phyloP scores from a whole-genome alignment of 2,329 filamentous ascomycete species.

The Penicillium nordicum region DNA sequence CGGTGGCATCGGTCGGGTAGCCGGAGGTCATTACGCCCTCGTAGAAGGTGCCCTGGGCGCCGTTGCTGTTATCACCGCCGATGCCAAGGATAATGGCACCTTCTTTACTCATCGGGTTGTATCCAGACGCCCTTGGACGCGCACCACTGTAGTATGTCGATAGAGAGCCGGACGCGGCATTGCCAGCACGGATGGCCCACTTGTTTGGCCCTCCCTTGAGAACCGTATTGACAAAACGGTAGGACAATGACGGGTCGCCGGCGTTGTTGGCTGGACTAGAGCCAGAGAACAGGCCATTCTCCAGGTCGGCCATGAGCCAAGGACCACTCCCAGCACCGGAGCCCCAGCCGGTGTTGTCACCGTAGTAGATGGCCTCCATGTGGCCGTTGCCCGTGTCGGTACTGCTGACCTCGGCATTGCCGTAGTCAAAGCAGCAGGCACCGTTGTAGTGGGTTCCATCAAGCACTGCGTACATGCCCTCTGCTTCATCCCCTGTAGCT shows the following conservation, averaged over 20 bases:
- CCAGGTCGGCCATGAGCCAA: conserved; percentile 68
- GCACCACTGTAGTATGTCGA: conserved; percentile 59
- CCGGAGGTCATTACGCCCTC: conserved; percentile 63
- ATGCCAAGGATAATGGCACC: conserved; percentile 67
- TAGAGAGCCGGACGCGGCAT: conserved; percentile 53
- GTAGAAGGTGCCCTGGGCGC: conserved; percentile 62
- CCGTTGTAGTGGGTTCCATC: conserved; percentile 37
- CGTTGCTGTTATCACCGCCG: conserved; percentile 62
- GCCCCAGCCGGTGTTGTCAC: conserved; percentile 55
- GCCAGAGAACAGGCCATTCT: conserved; percentile 65
- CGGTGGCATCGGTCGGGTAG: conserved; percentile 59
- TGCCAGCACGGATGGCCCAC: conserved; percentile 60
- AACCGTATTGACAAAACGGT: conserved; percentile 56
- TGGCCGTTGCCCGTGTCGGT: conserved; percentile 59
- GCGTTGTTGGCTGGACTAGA: conserved; percentile 46
- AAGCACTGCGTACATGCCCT: conserved; percentile 36
- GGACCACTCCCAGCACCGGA: conserved; percentile 57
- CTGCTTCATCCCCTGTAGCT: conserved; percentile 53
- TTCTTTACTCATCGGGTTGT: conserved; percentile 63
- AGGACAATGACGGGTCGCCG: conserved; percentile 51
- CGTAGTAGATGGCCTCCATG: conserved; percentile 68
- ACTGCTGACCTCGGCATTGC: conserved; percentile 54
- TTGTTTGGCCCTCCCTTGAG: conserved; percentile 56
- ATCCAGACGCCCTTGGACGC: conserved; percentile 53
- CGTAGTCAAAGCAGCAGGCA: conserved; percentile 52